phyloP scores from a whole-genome alignment of 305 asterid species.

The Fraxinus greggii region DNA sequence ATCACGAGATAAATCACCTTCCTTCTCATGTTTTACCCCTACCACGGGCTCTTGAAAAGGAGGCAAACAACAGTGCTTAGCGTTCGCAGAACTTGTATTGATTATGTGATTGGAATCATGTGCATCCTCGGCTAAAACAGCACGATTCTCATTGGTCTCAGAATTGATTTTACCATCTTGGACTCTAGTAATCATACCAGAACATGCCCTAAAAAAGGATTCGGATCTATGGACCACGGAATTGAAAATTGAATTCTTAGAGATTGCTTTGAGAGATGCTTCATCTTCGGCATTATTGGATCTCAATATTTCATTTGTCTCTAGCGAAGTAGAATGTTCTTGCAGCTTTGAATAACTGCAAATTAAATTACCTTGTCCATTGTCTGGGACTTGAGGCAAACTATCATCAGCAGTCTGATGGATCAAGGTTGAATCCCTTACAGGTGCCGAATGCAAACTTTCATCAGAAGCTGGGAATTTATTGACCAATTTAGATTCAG shows the following conservation, averaged over 20 bases:
- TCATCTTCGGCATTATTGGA: conserved; percentile 27
- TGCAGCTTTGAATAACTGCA: conserved; percentile 23
- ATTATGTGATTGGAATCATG: conserved; percentile 23
- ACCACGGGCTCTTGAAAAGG: conserved; percentile 16
- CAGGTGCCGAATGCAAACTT: conserved; percentile 25
- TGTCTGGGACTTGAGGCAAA: conserved; percentile 29
- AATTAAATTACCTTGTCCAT: conserved; percentile 21
- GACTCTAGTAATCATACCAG: conserved; percentile 30
- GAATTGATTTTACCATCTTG: conserved; percentile 31
- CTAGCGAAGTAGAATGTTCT: conserved; percentile 26
- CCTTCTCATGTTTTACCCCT: conserved; percentile 1
- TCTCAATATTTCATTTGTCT: conserved; percentile 26
- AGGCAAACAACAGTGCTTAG: conserved; percentile 4
- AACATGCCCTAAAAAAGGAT: conserved; percentile 38
- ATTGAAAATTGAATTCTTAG: conserved; percentile 27
- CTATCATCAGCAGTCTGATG: conserved; percentile 24
- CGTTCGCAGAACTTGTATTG: conserved; percentile 24
- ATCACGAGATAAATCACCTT: neutral
- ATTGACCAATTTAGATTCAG: conserved; percentile 31
- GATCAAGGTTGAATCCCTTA: conserved; percentile 24
- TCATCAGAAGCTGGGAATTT: conserved; percentile 33
- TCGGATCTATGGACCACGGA: conserved; percentile 27
- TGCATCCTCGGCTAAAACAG: conserved; percentile 23
- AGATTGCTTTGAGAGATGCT: conserved; percentile 27
- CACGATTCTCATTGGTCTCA: conserved; percentile 27